Percentiles rank a stretch among this genome's conserved stretches.
These are phyloP conservation scores for Pelargonium fulgidum DNA, from an alignment of 441 rosid genomes.

Conservation along the genomic window DNA sequence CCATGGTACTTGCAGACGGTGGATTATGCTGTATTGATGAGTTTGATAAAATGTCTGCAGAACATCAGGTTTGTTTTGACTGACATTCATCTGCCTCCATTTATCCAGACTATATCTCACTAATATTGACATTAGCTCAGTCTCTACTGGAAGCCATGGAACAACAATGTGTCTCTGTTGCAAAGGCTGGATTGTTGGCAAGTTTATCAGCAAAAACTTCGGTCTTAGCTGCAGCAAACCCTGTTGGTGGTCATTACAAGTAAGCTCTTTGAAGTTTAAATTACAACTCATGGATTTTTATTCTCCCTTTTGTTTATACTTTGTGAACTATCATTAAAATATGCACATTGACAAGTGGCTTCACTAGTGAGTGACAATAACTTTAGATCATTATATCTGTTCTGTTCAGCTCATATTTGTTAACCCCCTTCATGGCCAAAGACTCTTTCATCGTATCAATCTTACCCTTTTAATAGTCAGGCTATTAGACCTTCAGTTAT, in stretches of 20 bases:
- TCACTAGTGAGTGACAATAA: not conserved
- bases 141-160: conserved; percentile 99
- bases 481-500: conserved; percentile 2
- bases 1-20: conserved; percentile 98
- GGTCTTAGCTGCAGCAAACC: conserved; percentile 97
- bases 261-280: conserved; percentile 30
- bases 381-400: not conserved
- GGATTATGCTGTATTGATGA: conserved; percentile 98
- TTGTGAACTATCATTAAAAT: not conserved
- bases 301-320: not conserved
- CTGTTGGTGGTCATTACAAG: conserved; percentile 98
- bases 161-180: conserved; percentile 96
- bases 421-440: conserved; percentile 2
- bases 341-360: not conserved
- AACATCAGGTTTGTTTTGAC: conserved; percentile 71
- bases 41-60: conserved; percentile 97
- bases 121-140: conserved; percentile 35
- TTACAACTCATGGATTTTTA: not conserved
- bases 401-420: not conserved
- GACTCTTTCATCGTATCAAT: not conserved
- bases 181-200: conserved; percentile 97
- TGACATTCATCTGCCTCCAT: conserved; percentile 19
- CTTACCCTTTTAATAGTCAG: not conserved
- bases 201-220: conserved; percentile 97
- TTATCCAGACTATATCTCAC: conserved; percentile 20